Conservation (phyloP, 805 yeast genomes). For the Suhomyces sp. region DNA sequence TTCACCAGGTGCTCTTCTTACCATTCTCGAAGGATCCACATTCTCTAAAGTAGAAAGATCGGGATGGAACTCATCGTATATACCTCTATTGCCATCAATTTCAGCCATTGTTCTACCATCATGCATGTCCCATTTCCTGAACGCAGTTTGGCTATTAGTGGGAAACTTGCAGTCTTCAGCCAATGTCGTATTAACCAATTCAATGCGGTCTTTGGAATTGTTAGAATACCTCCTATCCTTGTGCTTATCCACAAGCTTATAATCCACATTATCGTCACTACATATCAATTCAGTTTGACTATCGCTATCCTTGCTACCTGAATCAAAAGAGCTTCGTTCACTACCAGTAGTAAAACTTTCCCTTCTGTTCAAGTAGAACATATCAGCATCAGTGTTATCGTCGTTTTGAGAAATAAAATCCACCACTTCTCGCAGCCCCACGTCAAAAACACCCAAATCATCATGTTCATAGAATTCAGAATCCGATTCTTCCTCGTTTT, state of each 20-base stretch:
- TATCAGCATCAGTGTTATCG: constrained; percentile 9
- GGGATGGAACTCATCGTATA: constrained; percentile 7
- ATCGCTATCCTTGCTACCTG: background rate
- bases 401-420: background rate
- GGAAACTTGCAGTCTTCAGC: constrained; percentile 13
- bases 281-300: background rate
- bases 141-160: constrained; percentile 26
- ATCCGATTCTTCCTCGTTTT: background rate
- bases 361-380: constrained; percentile 6
- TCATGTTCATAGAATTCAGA: background rate
- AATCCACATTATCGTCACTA: constrained; percentile 10
- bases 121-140: constrained; percentile 30
- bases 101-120: constrained; percentile 12
- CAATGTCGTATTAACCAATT: background rate
- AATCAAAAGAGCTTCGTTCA: background rate
- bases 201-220: constrained; percentile 5
- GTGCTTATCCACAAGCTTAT: constrained; percentile 5
- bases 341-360: constrained; percentile 7
- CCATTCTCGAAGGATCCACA: constrained; percentile 15
- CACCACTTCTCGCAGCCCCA: background rate
- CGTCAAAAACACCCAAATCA: background rate
- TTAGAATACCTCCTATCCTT: constrained; percentile 14
- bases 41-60: constrained; percentile 14
- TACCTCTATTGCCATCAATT: constrained; percentile 2
- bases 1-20: constrained; percentile 30